Evolutionary conservation across 257 asterid genomes (phyloP).

Genomic region (Penstemon barbatus): DNA sequence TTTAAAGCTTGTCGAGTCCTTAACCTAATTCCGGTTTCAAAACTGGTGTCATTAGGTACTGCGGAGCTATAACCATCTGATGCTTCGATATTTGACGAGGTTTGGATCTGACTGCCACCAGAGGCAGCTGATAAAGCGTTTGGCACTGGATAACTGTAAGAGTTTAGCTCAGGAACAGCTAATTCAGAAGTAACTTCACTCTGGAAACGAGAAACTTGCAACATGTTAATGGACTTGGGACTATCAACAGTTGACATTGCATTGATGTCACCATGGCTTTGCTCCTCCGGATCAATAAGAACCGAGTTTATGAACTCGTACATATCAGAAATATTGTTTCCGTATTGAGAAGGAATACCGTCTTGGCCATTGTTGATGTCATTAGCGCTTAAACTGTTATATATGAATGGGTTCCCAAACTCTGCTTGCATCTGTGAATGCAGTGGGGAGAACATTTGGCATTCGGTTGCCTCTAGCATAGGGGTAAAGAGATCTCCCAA

Average conservation of each 20-base stretch:
- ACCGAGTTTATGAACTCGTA: conserved; percentile 58
- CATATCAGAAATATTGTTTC: conserved; percentile 52
- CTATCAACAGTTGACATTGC: conserved; percentile 21
- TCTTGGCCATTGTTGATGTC: conserved; percentile 33
- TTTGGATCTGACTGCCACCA: background rate
- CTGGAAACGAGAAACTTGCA: conserved; percentile 22
- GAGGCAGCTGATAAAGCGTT: background rate
- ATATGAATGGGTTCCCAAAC: conserved; percentile 51
- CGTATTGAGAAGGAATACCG: conserved; percentile 46
- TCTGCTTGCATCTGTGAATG: conserved; percentile 69
- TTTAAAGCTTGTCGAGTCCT: conserved; percentile 44
- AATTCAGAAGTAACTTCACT: conserved; percentile 2
- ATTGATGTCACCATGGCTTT: conserved; percentile 29
- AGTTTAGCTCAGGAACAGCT: conserved; percentile 4
- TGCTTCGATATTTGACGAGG: background rate
- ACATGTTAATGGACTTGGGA: conserved; percentile 4
- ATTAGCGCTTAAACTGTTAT: conserved; percentile 27
- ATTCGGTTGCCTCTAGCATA: conserved; percentile 37
- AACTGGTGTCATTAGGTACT: conserved; percentile 19
- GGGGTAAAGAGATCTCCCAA: conserved; percentile 44
- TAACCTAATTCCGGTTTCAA: conserved; percentile 57
- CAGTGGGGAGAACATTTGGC: conserved; percentile 67
- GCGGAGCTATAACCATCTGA: no score
- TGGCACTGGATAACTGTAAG: conserved; percentile 15
- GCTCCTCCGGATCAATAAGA: conserved; percentile 52